A percentile compares a stretch with the other conserved stretches of the same genome.
phyloP scores from a whole-genome alignment of 352 stramenopile species.

The Globisporangium carolinianum region DNA sequence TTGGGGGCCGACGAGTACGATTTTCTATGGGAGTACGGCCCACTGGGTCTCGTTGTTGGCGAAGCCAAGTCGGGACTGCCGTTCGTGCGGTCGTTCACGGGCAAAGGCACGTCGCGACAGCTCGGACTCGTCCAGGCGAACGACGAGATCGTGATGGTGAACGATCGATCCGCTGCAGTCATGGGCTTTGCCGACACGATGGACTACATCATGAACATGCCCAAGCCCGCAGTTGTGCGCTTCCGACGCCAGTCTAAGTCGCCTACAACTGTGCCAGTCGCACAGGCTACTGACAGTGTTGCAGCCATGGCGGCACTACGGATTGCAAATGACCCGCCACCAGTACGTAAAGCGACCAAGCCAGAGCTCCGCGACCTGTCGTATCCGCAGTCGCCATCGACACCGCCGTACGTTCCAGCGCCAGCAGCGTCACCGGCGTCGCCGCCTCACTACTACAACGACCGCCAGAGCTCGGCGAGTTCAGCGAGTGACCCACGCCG shows the following conservation, averaged over 20 bases:
- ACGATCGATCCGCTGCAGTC: conserved; percentile 39
- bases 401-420: background rate
- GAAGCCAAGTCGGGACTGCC: conserved; percentile 44
- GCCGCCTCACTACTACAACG: background rate
- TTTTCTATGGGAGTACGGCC: conserved; percentile 79
- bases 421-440: background rate
- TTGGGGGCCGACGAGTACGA: conserved; percentile 70
- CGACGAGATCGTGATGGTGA: conserved; percentile 81
- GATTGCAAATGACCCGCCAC: conserved; percentile 9
- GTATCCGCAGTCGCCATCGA: background rate
- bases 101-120: conserved; percentile 70
- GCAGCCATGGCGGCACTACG: conserved; percentile 2
- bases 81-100: conserved; percentile 77
- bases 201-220: conserved; percentile 82
- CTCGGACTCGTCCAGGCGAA: conserved; percentile 60
- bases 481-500: background rate
- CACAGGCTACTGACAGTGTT: background rate
- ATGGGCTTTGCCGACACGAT: conserved; percentile 74
- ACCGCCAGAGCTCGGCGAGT: conserved; percentile 1
- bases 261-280: background rate
- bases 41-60: conserved; percentile 63
- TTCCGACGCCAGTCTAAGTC: conserved; percentile 32
- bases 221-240: conserved; percentile 69
- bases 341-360: conserved; percentile 11
- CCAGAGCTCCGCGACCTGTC: conserved; percentile 5